Base-by-base conservation (phyloP, 1,139 yeast genomes). In the Martiniozyma asiatica region DNA sequence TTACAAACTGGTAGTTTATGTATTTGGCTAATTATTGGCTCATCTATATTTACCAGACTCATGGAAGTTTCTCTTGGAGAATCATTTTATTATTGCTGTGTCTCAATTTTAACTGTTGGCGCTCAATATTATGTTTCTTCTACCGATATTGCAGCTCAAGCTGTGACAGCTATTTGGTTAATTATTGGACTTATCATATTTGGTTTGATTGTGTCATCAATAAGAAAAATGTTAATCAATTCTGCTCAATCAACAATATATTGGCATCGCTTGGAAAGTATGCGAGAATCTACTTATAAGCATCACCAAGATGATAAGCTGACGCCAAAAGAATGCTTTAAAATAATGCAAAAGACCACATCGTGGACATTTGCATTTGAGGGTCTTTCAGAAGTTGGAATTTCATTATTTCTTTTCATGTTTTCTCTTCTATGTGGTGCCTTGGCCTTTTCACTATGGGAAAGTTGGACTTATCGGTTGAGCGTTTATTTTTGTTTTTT, bases 81-180 rank as follows among this genome's bases (percentile, higher is more conserved):
- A 17, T 69, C 80, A 0, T 50, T 81, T 25, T 82, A 80, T 48
- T 81, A 65, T 48, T 73, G 84, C 44, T 65, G 70, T 13, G 84
- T 79, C 0, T 73, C 92, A 1, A 57, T 78, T 21, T 56, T 80
- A 26, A 84, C 95, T 1, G 66, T 84, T 25, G 95, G 95, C 0
- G 59, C 77, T 14, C 94, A 94, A 20, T 92, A 79, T 44, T 61
- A 76, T 21, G 56, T 63, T 0, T 87, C 94, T 0, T 14, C 10
- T 3, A 14, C 20, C 16, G 22, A 40, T 0, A 51, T 64, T 1
- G 55, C 62, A 2, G 64, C 77, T 0, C 67, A 70, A 44, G 75
- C 74, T 0, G 54, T 79, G 39, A 61, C 66, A 1, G 57, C 82
- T 31, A 53, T 77, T 2, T 79, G 73, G 51, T 69, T 89, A 3